phyloP scores from a whole-genome alignment of 2,329 filamentous ascomycete species.

The Cladosporium velox region DNA sequence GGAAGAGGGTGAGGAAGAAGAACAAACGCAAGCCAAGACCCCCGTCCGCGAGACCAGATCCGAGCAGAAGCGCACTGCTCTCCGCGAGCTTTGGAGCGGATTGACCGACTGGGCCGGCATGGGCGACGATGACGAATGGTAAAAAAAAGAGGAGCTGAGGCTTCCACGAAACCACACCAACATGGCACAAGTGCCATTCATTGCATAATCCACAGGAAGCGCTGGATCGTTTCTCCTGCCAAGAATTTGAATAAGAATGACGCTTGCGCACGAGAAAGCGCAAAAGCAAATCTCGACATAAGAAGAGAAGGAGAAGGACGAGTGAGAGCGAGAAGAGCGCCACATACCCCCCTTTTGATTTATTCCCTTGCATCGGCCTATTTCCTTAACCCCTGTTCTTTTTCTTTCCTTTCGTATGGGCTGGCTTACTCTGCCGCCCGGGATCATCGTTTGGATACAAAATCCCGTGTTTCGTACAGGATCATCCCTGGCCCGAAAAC shows the following conservation, averaged over 20 bases:
- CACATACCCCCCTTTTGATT: conserved; percentile 5
- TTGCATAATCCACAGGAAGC: not conserved
- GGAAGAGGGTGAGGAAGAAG: conserved; percentile 18
- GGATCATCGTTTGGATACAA: not conserved
- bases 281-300: no score
- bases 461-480: not conserved
- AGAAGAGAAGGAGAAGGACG: not conserved
- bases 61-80: conserved; percentile 32
- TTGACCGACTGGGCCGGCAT: conserved; percentile 37
- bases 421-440: not conserved
- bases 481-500: not conserved
- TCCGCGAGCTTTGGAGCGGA: conserved; percentile 39
- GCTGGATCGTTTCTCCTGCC: not conserved
- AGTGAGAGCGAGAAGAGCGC: not conserved
- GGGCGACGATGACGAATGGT: conserved; percentile 29
- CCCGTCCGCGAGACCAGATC: conserved; percentile 15
- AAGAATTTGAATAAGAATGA: not conserved
- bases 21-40: conserved; percentile 24
- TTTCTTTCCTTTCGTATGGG: not conserved
- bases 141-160: not conserved
- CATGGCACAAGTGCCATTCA: not conserved
- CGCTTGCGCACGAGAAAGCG: not conserved
- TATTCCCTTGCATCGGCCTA: not conserved
- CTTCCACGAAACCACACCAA: not conserved
- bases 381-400: not conserved